Percentiles rank a stretch among this genome's conserved stretches.
Evolutionary conservation across 1,284 basidiomycete genomes (phyloP).

Genomic region (Irpex sp.): DNA sequence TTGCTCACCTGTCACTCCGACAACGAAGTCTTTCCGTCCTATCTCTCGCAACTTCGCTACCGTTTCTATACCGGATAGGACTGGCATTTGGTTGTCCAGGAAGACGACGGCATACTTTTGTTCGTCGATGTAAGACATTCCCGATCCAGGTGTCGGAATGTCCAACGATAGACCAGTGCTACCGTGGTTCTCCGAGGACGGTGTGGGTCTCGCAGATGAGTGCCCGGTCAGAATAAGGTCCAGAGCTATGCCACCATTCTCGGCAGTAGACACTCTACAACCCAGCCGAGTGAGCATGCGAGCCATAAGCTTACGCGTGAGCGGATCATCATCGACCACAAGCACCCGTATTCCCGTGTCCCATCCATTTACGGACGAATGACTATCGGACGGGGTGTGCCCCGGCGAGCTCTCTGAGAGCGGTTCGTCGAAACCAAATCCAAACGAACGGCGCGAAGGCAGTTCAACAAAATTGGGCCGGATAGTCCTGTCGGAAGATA

Average conservation of each 20-base stretch:
- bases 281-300: conserved; percentile 78
- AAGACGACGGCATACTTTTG: conserved; percentile 69
- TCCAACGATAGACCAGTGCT: conserved; percentile 21
- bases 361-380: conserved; percentile 20
- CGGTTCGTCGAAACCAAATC: conserved; percentile 20
- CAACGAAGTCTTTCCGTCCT: conserved; percentile 71
- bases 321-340: conserved; percentile 75
- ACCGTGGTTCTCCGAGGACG: conserved; percentile 27
- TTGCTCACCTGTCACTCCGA: conserved; percentile 68
- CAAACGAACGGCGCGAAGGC: conserved; percentile 5
- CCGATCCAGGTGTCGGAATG: conserved; percentile 2
- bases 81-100: conserved; percentile 87
- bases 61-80: conserved; percentile 75
- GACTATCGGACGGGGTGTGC: conserved; percentile 5
- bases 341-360: conserved; percentile 55
- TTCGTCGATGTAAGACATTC: conserved; percentile 16
- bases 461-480: conserved; percentile 4
- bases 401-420: conserved; percentile 3
- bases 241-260: conserved; percentile 82
- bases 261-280: conserved; percentile 76
- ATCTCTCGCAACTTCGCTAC: conserved; percentile 64
- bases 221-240: conserved; percentile 58
- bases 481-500: background rate
- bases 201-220: conserved; percentile 21
- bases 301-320: conserved; percentile 83